Conservation (phyloP, 805 yeast species). For the Hemisphaericaspora nanyangensis region DNA sequence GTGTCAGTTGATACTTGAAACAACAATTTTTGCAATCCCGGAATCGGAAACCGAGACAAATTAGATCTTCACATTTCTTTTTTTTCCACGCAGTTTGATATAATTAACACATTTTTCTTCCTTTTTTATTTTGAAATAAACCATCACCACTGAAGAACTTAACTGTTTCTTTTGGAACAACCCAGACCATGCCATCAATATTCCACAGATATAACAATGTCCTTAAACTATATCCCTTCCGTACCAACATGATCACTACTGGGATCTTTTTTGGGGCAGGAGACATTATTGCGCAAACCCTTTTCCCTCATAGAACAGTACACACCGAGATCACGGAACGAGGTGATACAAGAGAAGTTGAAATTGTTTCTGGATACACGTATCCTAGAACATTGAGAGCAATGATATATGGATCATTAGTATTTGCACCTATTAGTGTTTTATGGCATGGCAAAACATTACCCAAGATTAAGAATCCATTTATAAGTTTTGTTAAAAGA, state of each 20-base stretch:
- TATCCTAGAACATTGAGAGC: conserved; percentile 32
- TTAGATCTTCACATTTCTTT: no score
- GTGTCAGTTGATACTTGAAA: no score
- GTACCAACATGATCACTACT: conserved; percentile 52
- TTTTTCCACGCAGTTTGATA: no score
- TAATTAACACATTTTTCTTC: background rate
- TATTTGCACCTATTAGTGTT: conserved; percentile 39
- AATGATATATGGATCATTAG: conserved; percentile 32
- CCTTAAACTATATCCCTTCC: conserved; percentile 44
- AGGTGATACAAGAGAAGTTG: conserved; percentile 8
- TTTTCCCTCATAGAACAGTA: conserved; percentile 30
- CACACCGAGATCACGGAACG: conserved; percentile 4
- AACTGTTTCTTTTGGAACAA: background rate
- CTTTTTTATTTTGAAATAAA: background rate
- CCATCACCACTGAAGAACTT: no score
- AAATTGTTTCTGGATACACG: conserved; percentile 18
- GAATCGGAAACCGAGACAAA: no score
- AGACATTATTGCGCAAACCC: conserved; percentile 38
- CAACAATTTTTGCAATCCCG: no score
- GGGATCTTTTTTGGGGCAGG: conserved; percentile 45
- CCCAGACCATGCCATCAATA: conserved; percentile 9
- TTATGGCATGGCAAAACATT: conserved; percentile 36
- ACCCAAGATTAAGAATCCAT: conserved; percentile 33
- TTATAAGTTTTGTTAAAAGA: conserved; percentile 13
- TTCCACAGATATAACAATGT: conserved; percentile 20